Evolutionary conservation across 495 filamentous ascomycete genomes (phyloP).

Genomic region (Astrothelium subdiscretum): DNA sequence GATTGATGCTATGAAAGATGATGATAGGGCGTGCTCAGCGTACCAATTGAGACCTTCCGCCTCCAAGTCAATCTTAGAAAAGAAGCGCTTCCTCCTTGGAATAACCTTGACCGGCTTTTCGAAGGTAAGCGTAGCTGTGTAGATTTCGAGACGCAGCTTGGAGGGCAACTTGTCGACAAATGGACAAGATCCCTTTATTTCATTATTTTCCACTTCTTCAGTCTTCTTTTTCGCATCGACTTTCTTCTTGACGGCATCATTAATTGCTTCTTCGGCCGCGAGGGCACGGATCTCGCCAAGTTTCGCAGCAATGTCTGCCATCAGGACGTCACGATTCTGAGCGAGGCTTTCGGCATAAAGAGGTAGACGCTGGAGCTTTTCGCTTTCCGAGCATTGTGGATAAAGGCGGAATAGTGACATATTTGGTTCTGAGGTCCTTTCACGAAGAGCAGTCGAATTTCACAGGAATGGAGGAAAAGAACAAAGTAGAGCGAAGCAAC

Average conservation of each 20-base stretch:
- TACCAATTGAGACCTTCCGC: not conserved
- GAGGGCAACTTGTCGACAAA: not conserved
- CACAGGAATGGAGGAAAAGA: not conserved
- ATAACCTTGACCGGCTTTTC: not conserved
- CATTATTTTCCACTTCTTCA: not conserved
- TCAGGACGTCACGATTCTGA: not conserved
- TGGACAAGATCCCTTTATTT: not conserved
- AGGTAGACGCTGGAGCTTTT: not conserved
- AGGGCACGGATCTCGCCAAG: not conserved
- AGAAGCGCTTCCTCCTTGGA: not conserved
- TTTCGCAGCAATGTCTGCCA: not conserved
- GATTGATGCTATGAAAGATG: not conserved
- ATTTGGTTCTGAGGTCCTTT: not conserved
- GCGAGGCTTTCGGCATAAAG: not conserved
- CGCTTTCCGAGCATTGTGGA: not conserved
- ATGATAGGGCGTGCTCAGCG: not conserved
- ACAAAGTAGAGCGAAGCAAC: not conserved
- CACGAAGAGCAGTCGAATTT: not conserved
- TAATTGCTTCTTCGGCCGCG: not conserved
- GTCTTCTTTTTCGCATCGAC: not conserved
- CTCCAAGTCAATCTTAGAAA: not conserved
- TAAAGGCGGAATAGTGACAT: not conserved
- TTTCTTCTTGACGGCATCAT: not conserved
- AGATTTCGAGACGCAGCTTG: not conserved
- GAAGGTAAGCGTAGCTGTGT: not conserved